Evolutionary conservation across 495 filamentous ascomycete genomes (phyloP).

Genomic region (Hamigera avellanea): DNA sequence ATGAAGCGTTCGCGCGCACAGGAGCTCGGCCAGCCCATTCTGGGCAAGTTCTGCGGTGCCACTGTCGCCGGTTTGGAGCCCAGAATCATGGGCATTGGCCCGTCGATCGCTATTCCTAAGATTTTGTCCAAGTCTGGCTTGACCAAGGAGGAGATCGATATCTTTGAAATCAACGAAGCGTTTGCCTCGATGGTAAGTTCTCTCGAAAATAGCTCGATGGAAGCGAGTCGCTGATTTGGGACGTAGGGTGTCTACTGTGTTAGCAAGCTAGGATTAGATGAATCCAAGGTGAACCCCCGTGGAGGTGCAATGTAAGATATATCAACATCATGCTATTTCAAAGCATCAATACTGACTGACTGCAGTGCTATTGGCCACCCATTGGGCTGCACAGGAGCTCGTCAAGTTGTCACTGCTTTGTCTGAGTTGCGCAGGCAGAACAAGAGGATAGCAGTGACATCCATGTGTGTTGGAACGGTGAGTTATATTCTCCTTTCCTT

Average conservation of each 20-base stretch:
- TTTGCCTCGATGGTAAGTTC: constrained; percentile 78
- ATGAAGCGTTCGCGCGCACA: constrained; percentile 87
- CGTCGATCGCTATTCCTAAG: constrained; percentile 87
- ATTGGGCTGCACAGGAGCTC: constrained; percentile 63
- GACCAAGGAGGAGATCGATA: constrained; percentile 68
- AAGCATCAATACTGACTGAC: constrained; percentile 1
- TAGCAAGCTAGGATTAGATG: constrained; percentile 62
- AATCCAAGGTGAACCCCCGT: constrained; percentile 77
- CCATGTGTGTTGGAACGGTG: constrained; percentile 79
- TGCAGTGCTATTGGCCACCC: constrained; percentile 65
- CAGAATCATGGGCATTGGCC: constrained; percentile 94
- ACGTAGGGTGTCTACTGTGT: constrained; percentile 67
- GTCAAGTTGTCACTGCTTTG: constrained; percentile 77
- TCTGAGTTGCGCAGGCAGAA: constrained; percentile 64
- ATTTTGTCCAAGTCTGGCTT: constrained; percentile 69
- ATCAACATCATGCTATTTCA: neutral
- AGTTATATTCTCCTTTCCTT: constrained; percentile 8
- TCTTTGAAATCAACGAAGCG: constrained; percentile 93
- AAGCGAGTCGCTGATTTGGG: neutral
- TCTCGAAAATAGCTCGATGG: neutral
- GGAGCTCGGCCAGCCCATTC: constrained; percentile 73
- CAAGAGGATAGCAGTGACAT: constrained; percentile 71
- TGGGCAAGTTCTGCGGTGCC: constrained; percentile 85
- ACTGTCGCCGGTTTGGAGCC: constrained; percentile 81
- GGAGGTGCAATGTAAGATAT: constrained; percentile 56